Base-by-base conservation (phyloP, 768 basidiomycete species). In the Leccinum aurantiacum region DNA sequence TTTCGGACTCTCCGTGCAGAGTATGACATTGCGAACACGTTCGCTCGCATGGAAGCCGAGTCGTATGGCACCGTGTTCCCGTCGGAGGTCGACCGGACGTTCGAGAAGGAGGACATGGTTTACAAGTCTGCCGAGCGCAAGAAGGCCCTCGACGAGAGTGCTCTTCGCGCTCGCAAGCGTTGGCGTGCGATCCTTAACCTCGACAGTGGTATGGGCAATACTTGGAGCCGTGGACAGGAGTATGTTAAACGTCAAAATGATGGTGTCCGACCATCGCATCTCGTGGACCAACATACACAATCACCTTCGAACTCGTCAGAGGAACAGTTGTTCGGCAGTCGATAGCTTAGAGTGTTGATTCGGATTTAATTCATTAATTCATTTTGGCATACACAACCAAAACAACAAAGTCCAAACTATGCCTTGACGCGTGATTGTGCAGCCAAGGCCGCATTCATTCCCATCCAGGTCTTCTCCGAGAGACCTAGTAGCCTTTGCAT, bases 381-480 rank as follows among this genome's bases (percentile, higher is more conserved):
- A 31, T 41, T 24, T 47, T 19, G 54, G 22, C 31, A 41, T 41
- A 41, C 17, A 41, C 38, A n/a, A 41, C 38, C 38, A 60, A 59
- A 67, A 65, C 63, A 63, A 53, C 57, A 62, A 53, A 47, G 52
- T 59, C n/a, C 15, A 46, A 47, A 56, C 67, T 73, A 80, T 66
- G 77, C 77, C 63, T 80, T 82, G 62, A 78, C 77, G 60, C 86
- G 80, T 53, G 89, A 85, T 65, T 91, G 89, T 22, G 91, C 91
- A 51, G 92, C 91, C 71, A 91, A 84, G 11, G 92, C 91, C 35
- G 92, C 91, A 65, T 93, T 93, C 83, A 94, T 88, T 38, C 89
- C 90, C 92, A 94, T 94, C 92, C 95, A 97, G n/a, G 93, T 94
- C 84, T 98, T 98, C 78, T 99, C 97, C 14, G 95, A 91, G 46